Evolutionary conservation across 176 grass and related monocot species (phyloP), one percentile per base, ranked within the genome.

Genomic region (Luzula sylvatica): DNA sequence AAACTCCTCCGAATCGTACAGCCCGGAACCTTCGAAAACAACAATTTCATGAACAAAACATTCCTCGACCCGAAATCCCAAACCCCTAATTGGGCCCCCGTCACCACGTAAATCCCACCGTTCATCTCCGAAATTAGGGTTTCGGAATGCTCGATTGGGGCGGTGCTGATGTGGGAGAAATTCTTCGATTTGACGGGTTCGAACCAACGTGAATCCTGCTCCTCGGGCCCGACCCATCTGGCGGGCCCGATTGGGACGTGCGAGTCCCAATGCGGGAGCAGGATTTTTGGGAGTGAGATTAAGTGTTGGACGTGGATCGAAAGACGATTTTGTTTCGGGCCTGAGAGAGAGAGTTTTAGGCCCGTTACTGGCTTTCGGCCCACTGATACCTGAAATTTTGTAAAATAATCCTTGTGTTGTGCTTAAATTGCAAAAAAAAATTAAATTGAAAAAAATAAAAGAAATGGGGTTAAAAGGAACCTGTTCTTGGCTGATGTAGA

Each of bases 191-290:
- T 81, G 8, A 81, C 72, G 30, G 83, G 63, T 58, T 87, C 83
- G 23, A 81, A 87, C 83, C 83, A 87, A 7, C 72, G 72, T 50
- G 72, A 77, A 20, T 87, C 83, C 57, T 87, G 77, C 63, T 87
- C 83, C 56, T 87, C 77, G 1, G 83, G 77, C 8, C 68, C 73
- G 8, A 65, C 76, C 82, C 82, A 87, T 55, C 72, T 87, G n/a
- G 77, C 67, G 15, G 82, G 55, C 22, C 82, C 82, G 3, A 87
- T 87, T 9, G 68, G 48, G 14, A 87, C 42, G 23, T 77, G 68
- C 20, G 68, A 44, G 24, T 87, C 77, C 82, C 82, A 81, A 24
- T 77, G 64, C 20, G 72, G 77, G 46, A 68, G 69, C n/a, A 87
- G 73, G 12, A 87, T 87, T 74, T 74, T 87, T 25, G 77, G 77